phyloP scores from a whole-genome alignment of 805 yeast species.

The Isabelozyma pseudorhagii region DNA sequence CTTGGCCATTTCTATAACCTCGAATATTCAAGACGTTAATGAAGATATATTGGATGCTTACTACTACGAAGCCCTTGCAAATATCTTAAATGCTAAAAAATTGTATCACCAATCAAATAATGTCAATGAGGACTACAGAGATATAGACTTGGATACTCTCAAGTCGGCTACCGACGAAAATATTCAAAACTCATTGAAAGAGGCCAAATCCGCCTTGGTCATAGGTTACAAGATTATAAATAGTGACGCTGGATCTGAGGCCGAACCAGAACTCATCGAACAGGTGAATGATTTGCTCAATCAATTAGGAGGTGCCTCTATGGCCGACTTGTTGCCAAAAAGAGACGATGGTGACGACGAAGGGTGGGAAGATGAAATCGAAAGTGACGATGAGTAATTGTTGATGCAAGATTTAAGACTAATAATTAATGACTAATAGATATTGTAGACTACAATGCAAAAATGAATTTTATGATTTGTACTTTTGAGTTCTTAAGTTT shows the following conservation, averaged over 20 bases:
- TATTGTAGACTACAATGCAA: background rate
- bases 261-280: slow-evolving; percentile 56
- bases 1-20: slow-evolving; percentile 60
- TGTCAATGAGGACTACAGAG: slow-evolving; percentile 41
- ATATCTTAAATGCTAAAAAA: slow-evolving; percentile 43
- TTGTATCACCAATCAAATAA: slow-evolving; percentile 21
- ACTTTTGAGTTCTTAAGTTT: background rate
- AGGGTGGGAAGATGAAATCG: slow-evolving; percentile 55
- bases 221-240: slow-evolving; percentile 43
- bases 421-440: background rate
- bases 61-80: slow-evolving; percentile 80
- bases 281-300: slow-evolving; percentile 51
- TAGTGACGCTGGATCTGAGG: slow-evolving; percentile 36
- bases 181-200: slow-evolving; percentile 26
- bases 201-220: slow-evolving; percentile 42
- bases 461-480: too few species aligned
- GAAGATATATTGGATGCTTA: slow-evolving; percentile 80
- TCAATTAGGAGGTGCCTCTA: slow-evolving; percentile 60
- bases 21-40: slow-evolving; percentile 69
- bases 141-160: slow-evolving; percentile 21
- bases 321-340: slow-evolving; percentile 39
- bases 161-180: slow-evolving; percentile 22
- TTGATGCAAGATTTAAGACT: background rate
- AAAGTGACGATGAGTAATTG: slow-evolving; percentile 27
- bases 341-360: slow-evolving; percentile 29